Percentiles rank a stretch among this genome's conserved stretches.
These are phyloP conservation scores for Bryum argenteum DNA, from an alignment of 225 moss, liverwort and hornwort species.

Conservation along the genomic window DNA sequence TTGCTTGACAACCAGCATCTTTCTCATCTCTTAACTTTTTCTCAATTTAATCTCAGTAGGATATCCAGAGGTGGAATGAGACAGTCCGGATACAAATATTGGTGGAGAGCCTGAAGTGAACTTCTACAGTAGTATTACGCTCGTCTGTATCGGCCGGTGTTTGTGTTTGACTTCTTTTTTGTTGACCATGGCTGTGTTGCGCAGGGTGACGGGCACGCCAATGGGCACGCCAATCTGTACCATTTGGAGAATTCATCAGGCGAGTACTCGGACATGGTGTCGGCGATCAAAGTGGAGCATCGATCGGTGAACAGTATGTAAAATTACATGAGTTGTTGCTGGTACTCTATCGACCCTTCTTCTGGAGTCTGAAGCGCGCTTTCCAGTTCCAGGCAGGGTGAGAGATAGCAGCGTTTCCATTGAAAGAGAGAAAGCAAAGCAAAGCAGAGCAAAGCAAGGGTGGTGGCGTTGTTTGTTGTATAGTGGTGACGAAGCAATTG, in stretches of 20 bases:
- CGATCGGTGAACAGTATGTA: slow-evolving; percentile 48
- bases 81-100: too few relatives aligned
- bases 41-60: too few relatives aligned
- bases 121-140: neutral
- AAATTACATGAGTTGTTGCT: slow-evolving; percentile 30
- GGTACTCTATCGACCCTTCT: slow-evolving; percentile 25
- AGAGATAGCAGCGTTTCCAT: slow-evolving; percentile 9
- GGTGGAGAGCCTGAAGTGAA: too few relatives aligned
- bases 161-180: neutral
- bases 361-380: slow-evolving; percentile 18
- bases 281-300: slow-evolving; percentile 49
- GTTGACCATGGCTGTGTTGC: neutral
- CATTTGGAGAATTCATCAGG: slow-evolving; percentile 79
- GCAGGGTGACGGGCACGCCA: slow-evolving; percentile 58
- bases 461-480: slow-evolving; percentile 22
- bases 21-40: too few relatives aligned
- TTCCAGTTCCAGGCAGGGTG: slow-evolving; percentile 11
- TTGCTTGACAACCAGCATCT: too few relatives aligned
- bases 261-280: slow-evolving; percentile 66
- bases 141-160: neutral
- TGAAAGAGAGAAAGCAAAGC: slow-evolving; percentile 8
- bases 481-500: slow-evolving; percentile 23
- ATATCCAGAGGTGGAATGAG: too few relatives aligned
- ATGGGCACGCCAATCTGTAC: slow-evolving; percentile 63
- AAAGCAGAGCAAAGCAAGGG: neutral